Evolutionary conservation across 2,329 filamentous ascomycete genomes (phyloP).

Genomic region (Drechslerella dactyloides): DNA sequence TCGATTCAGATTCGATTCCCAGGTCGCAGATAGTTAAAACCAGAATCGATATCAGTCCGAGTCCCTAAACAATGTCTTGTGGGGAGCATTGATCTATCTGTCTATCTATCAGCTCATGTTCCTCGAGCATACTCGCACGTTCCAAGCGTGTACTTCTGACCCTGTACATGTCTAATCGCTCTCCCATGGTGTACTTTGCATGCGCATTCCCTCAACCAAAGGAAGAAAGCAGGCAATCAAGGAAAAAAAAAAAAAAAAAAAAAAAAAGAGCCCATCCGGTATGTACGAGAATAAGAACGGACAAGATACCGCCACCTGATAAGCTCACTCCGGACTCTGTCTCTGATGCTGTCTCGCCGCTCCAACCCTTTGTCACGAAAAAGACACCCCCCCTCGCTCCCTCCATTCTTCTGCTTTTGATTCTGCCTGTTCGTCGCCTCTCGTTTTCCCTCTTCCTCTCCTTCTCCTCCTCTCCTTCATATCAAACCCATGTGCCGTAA

Average conservation of each 20-base stretch:
- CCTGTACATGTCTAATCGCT: no score
- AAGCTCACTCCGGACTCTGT: not conserved
- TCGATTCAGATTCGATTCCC: slow-evolving; percentile 7
- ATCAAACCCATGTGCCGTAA: not conserved
- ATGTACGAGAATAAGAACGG: not conserved
- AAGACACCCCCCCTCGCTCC: not conserved
- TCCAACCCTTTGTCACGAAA: not conserved
- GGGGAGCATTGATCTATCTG: not conserved
- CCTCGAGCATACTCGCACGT: no score
- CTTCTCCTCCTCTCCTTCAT: not conserved
- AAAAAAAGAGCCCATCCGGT: not conserved
- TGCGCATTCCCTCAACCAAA: no score
- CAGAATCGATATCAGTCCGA: not conserved
- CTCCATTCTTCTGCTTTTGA: not conserved
- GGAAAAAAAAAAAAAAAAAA: not conserved
- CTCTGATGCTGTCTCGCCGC: slow-evolving; percentile 4
- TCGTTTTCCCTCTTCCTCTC: not conserved
- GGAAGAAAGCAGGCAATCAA: not conserved
- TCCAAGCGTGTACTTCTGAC: no score
- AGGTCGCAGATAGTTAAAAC: not conserved
- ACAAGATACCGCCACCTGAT: not conserved
- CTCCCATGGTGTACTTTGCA: no score
- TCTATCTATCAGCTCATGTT: not conserved
- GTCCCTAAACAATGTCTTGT: not conserved
- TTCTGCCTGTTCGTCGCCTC: not conserved